phyloP scores from a whole-genome alignment of 345 rosid genomes.

The Excoecaria cochinchinensis region DNA sequence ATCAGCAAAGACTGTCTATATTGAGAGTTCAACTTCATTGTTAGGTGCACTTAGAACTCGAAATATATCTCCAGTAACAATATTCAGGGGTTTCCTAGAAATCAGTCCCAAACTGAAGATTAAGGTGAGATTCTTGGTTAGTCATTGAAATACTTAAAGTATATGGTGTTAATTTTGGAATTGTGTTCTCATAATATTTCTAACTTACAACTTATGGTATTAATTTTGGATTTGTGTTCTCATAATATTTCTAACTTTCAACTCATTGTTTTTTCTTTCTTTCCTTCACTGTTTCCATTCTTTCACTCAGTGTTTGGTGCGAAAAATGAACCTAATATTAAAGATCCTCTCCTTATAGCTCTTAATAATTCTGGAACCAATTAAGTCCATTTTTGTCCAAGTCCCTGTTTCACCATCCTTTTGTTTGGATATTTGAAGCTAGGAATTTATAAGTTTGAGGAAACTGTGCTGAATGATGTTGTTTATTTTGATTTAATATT shows the following conservation, averaged over 20 bases:
- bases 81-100: slow-evolving; percentile 89
- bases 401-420: not conserved
- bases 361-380: not conserved
- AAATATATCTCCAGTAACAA: slow-evolving; percentile 65
- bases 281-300: not conserved
- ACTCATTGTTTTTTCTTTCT: not conserved
- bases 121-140: slow-evolving; percentile 54
- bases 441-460: not conserved
- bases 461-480: not conserved
- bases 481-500: not conserved
- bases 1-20: slow-evolving; percentile 50
- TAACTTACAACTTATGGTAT: not conserved
- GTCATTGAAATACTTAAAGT: not conserved
- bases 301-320: not conserved
- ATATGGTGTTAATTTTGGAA: not conserved
- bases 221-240: not conserved
- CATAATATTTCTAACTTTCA: not conserved
- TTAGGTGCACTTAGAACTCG: slow-evolving; percentile 80
- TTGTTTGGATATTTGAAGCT: not conserved
- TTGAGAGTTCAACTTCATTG: slow-evolving; percentile 70
- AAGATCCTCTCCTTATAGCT: not conserved
- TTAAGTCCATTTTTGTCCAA: not conserved
- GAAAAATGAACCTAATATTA: not conserved
- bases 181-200: not conserved
- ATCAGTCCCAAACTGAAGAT: slow-evolving; percentile 65